These are phyloP conservation scores for Kalmusia sp. DNA, from an alignment of 2,329 filamentous ascomycete genomes.

Conservation along the genomic window DNA sequence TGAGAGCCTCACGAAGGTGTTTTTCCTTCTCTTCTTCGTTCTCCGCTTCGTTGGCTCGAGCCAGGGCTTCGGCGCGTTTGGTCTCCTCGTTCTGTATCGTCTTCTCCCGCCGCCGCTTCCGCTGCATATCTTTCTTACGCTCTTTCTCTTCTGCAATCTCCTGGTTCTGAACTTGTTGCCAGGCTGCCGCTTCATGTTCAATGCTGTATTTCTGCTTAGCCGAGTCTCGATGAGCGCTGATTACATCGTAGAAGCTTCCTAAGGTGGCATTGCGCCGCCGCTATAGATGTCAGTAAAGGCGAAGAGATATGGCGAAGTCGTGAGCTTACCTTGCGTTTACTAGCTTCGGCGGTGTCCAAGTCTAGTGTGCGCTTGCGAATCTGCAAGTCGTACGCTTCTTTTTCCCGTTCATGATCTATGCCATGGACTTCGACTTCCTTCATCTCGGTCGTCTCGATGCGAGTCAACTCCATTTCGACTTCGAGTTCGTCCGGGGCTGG, in stretches of 20 bases:
- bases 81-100: slow-evolving; percentile 86
- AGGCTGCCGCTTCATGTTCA: slow-evolving; percentile 78
- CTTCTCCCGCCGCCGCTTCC: slow-evolving; percentile 93
- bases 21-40: slow-evolving; percentile 84
- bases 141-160: slow-evolving; percentile 96
- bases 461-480: slow-evolving; percentile 70
- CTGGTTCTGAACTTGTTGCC: slow-evolving; percentile 85
- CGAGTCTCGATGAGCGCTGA: slow-evolving; percentile 71
- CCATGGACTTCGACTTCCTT: slow-evolving; percentile 64
- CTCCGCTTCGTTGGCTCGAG: slow-evolving; percentile 77
- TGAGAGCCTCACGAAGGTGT: slow-evolving; percentile 83
- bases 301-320: background rate
- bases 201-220: slow-evolving; percentile 80
- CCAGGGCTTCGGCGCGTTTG: slow-evolving; percentile 81
- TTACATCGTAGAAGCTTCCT: slow-evolving; percentile 63
- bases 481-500: slow-evolving; percentile 63
- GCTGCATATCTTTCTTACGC: slow-evolving; percentile 99
- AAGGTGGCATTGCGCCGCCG: slow-evolving; percentile 64
- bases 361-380: slow-evolving; percentile 73
- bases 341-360: slow-evolving; percentile 67
- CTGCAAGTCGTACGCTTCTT: slow-evolving; percentile 60
- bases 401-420: slow-evolving; percentile 60
- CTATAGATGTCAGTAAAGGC: slow-evolving; percentile 50
- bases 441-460: slow-evolving; percentile 63
- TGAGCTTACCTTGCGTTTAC: slow-evolving; percentile 64